Base-by-base conservation (phyloP, 108 stramenopile genomes). In the Pinguiococcus pyrenoidosus region DNA sequence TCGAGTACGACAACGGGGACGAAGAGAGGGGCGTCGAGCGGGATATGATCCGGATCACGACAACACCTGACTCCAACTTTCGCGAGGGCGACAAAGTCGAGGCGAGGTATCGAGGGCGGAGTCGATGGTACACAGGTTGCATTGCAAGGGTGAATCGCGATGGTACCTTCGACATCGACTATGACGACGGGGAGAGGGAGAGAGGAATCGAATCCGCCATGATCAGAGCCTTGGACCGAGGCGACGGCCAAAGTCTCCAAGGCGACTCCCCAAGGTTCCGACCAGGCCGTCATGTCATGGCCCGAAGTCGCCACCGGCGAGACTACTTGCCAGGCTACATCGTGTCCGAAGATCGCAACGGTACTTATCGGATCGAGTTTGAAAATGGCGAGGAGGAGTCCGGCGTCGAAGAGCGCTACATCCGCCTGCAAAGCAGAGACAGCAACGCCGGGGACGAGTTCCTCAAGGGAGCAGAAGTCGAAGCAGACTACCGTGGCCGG, bases 1-100 rank as follows among this genome's bases (percentile, higher is more conserved):
- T 76, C 6, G 56, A 43, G 12, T 76, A 72, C 46, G 75, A 74
- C 20, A 73, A 76, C 18, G 75, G 75, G 3, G 75, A 76, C 33
- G 29, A 36, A 14, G 72, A 71, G 32, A 22, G 38, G 12, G 27
- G 50, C 1, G 52, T 68, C 29, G 58, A 48, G 9, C 39, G n/a
- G n/a, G n/a, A n/a, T n/a, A n/a, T n/a, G n/a, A n/a, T n/a, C n/a
- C n/a, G 9, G n/a, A n/a, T n/a, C n/a, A n/a, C n/a, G n/a, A n/a
- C n/a, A n/a, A n/a, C n/a, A n/a, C n/a, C n/a, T n/a, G n/a, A n/a
- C n/a, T n/a, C n/a, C n/a, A 44, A 22, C n/a, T n/a, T n/a, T n/a
- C n/a, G n/a, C n/a, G n/a, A n/a, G n/a, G n/a, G n/a, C n/a, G 3
- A 16, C 22, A 33, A 2, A 25, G 3, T 20, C 22, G n/a, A n/a